phyloP scores from a whole-genome alignment of 1,284 basidiomycete genomes.

The Tetrapyrgos nigripes region DNA sequence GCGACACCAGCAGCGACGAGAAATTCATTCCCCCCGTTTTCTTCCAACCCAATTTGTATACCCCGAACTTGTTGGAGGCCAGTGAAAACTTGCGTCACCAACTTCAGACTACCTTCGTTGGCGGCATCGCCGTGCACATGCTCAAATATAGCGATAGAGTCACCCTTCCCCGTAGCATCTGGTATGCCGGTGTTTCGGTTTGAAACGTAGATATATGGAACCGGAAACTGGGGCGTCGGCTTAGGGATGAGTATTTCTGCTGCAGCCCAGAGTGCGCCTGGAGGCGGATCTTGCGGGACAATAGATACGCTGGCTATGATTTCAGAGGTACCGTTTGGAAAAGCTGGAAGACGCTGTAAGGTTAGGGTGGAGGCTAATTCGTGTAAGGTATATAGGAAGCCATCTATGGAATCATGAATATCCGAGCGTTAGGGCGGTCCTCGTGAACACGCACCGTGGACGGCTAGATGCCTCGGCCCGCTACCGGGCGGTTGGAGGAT shows the following conservation, averaged over 20 bases:
- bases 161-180: slow-evolving; percentile 49
- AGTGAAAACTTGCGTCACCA: slow-evolving; percentile 54
- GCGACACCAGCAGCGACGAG: slow-evolving; percentile 53
- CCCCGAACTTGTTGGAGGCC: slow-evolving; percentile 59
- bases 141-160: slow-evolving; percentile 68
- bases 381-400: slow-evolving; percentile 66
- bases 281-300: slow-evolving; percentile 55
- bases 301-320: slow-evolving; percentile 62
- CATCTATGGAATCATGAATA: slow-evolving; percentile 51
- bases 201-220: slow-evolving; percentile 68
- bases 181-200: slow-evolving; percentile 66
- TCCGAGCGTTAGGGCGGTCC: background rate
- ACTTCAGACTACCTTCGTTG: slow-evolving; percentile 40
- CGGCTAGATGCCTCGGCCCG: slow-evolving; percentile 70
- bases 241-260: slow-evolving; percentile 67
- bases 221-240: slow-evolving; percentile 51
- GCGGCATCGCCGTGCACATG: slow-evolving; percentile 41
- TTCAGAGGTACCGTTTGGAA: slow-evolving; percentile 52
- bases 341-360: slow-evolving; percentile 61
- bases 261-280: slow-evolving; percentile 55
- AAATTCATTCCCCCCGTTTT: slow-evolving; percentile 50
- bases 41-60: slow-evolving; percentile 49
- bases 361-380: slow-evolving; percentile 69
- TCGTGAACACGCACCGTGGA: slow-evolving; percentile 46
- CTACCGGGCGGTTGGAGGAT: slow-evolving; percentile 69